phyloP scores from a whole-genome alignment of 805 yeast species.

The Candida odintsovae region DNA sequence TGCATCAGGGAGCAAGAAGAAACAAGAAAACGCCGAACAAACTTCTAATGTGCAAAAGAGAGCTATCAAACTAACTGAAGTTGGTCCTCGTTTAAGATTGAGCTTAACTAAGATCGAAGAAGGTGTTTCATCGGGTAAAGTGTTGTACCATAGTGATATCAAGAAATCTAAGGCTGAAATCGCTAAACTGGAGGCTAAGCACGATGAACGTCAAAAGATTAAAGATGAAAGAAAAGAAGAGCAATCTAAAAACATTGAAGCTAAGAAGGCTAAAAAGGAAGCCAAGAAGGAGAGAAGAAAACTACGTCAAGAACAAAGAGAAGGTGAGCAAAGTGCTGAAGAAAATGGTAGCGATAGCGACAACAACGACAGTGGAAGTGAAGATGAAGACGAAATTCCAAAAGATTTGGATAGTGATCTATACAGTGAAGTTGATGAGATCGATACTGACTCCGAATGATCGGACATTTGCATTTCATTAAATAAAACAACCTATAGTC shows the following conservation, averaged over 20 bases:
- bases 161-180: conserved; percentile 59
- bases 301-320: conserved; percentile 41
- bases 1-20: conserved; percentile 17
- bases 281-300: conserved; percentile 66
- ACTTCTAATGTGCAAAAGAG: conserved; percentile 42
- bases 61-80: conserved; percentile 87
- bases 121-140: conserved; percentile 84
- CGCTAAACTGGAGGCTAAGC: conserved; percentile 57
- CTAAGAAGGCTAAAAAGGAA: conserved; percentile 66
- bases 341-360: conserved; percentile 18
- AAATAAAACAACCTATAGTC: too few species aligned
- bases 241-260: conserved; percentile 74
- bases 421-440: conserved; percentile 37
- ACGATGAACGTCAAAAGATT: conserved; percentile 52
- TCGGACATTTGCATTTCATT: neutral
- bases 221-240: conserved; percentile 68
- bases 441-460: conserved; percentile 17
- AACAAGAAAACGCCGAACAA: conserved; percentile 15
- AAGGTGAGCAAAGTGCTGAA: conserved; percentile 22
- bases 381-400: conserved; percentile 34
- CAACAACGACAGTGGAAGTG: conserved; percentile 30
- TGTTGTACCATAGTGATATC: conserved; percentile 72
- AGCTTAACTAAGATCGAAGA: conserved; percentile 84
- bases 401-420: conserved; percentile 42
- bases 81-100: conserved; percentile 85